Evolutionary conservation across 495 filamentous ascomycete species (phyloP).

Genomic region (Aspergillus kassunensis): DNA sequence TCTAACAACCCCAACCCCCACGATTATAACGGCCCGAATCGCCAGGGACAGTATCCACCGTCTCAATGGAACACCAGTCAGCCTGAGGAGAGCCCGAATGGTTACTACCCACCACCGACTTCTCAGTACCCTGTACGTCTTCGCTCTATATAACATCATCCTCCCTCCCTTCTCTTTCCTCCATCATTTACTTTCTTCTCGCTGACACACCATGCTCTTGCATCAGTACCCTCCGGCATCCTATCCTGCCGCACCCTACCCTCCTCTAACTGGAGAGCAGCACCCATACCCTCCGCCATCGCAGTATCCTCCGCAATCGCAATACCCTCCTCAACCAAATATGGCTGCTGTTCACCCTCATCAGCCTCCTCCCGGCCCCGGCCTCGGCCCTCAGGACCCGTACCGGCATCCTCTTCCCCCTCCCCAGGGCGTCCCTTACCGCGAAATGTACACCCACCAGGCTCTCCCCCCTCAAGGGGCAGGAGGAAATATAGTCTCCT

Average conservation of each 20-base stretch:
- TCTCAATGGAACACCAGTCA: conserved; percentile 44
- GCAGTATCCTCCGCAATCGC: conserved; percentile 31
- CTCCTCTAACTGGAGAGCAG: conserved; percentile 34
- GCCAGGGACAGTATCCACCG: conserved; percentile 45
- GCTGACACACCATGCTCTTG: neutral
- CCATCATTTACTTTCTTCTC: neutral
- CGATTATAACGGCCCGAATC: conserved; percentile 40
- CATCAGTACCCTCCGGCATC: conserved; percentile 26
- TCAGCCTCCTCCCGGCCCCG: too few relatives aligned
- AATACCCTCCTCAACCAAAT: conserved; percentile 32
- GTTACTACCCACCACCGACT: conserved; percentile 29
- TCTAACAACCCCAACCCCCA: conserved; percentile 44
- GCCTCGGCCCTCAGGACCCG: conserved; percentile 33
- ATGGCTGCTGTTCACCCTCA: conserved; percentile 44
- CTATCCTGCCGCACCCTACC: conserved; percentile 31
- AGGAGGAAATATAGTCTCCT: conserved; percentile 42
- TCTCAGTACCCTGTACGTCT: conserved; percentile 44
- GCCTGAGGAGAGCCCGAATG: conserved; percentile 36
- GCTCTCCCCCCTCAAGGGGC: conserved; percentile 25
- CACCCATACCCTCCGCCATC: conserved; percentile 31
- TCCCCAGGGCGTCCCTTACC: conserved; percentile 35
- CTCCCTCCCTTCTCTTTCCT: conserved; percentile 5
- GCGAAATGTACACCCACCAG: conserved; percentile 40
- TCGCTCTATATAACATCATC: conserved; percentile 11
- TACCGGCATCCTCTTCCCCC: conserved; percentile 40